Percentiles rank a stretch among this genome's conserved stretches.
Evolutionary conservation across 441 rosid species (phyloP).

Genomic region (Kokia cookei): DNA sequence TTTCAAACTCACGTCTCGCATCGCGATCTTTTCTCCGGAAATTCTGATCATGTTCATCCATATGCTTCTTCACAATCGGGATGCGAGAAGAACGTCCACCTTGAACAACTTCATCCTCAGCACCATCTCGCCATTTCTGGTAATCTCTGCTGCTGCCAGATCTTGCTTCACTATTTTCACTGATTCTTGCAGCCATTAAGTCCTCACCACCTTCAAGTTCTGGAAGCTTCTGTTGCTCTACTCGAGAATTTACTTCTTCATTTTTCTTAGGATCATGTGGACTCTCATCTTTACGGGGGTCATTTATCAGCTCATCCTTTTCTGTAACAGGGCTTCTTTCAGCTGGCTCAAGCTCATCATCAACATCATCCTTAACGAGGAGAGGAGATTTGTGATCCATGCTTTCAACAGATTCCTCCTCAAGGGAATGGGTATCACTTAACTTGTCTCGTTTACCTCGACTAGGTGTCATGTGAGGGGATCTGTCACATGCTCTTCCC

Average conservation of each 20-base stretch:
- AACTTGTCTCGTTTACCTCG: slow-evolving; percentile 35
- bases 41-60: slow-evolving; percentile 47
- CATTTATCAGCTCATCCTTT: slow-evolving; percentile 34
- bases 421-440: slow-evolving; percentile 34
- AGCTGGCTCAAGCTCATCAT: slow-evolving; percentile 24
- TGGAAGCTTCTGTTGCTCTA: slow-evolving; percentile 35
- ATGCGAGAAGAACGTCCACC: slow-evolving; percentile 38
- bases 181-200: slow-evolving; percentile 80
- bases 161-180: slow-evolving; percentile 86
- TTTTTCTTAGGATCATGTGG: slow-evolving; percentile 27
- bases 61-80: slow-evolving; percentile 42
- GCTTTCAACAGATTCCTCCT: slow-evolving; percentile 62
- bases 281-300: slow-evolving; percentile 24
- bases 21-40: slow-evolving; percentile 58
- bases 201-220: slow-evolving; percentile 69
- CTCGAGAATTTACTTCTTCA: slow-evolving; percentile 33
- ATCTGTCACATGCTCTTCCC: slow-evolving; percentile 31
- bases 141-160: slow-evolving; percentile 81
- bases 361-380: slow-evolving; percentile 34
- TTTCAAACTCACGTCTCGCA: slow-evolving; percentile 59
- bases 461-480: slow-evolving; percentile 45
- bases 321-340: slow-evolving; percentile 51
- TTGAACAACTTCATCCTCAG: slow-evolving; percentile 82
- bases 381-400: slow-evolving; percentile 50
- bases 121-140: slow-evolving; percentile 60